Percentiles rank a stretch among this genome's conserved stretches.
These are phyloP conservation scores for Dothistroma septosporum DNA, from an alignment of 2,329 filamentous ascomycete genomes.

Conservation along the genomic window DNA sequence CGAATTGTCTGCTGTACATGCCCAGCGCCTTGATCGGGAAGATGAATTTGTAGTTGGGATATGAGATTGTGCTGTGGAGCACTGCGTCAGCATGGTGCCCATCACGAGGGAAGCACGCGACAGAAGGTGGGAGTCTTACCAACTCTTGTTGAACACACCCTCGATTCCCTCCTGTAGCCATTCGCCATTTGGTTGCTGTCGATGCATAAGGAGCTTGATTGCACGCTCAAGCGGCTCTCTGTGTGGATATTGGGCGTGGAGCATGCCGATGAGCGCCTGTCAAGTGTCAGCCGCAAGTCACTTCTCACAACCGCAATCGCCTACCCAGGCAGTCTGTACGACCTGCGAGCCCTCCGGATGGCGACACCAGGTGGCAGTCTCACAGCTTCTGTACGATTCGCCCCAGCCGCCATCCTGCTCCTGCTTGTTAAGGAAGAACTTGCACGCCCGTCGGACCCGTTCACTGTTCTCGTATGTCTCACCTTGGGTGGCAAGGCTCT, in stretches of 20 bases:
- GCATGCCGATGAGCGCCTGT: slow-evolving; percentile 57
- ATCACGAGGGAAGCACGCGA: slow-evolving; percentile 1
- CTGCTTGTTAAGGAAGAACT: slow-evolving; percentile 82
- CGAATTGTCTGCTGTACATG: slow-evolving; percentile 73
- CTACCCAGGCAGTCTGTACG: slow-evolving; percentile 90
- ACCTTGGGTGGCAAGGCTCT: slow-evolving; percentile 75
- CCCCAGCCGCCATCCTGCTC: slow-evolving; percentile 92
- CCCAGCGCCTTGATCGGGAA: slow-evolving; percentile 93
- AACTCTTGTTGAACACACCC: slow-evolving; percentile 97
- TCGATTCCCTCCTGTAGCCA: slow-evolving; percentile 96
- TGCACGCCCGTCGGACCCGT: slow-evolving; percentile 68
- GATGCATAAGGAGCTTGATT: slow-evolving; percentile 73
- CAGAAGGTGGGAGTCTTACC: slow-evolving; percentile 48
- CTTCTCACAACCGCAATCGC: slow-evolving; percentile 53
- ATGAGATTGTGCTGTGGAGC: slow-evolving; percentile 79
- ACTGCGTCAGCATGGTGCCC: slow-evolving; percentile 14
- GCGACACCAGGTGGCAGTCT: slow-evolving; percentile 69
- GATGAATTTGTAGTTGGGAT: slow-evolving; percentile 97
- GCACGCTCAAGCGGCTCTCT: slow-evolving; percentile 67
- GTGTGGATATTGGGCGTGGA: slow-evolving; percentile 79
- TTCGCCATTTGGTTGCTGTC: slow-evolving; percentile 84
- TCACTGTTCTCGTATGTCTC: slow-evolving; percentile 74
- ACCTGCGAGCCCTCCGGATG: slow-evolving; percentile 75
- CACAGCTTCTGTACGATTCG: slow-evolving; percentile 85
- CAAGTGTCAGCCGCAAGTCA: slow-evolving; percentile 20